Percentiles rank a stretch among this genome's conserved stretches.
Evolutionary conservation across 768 basidiomycete species (phyloP).

Genomic region (Hericium coralloides): DNA sequence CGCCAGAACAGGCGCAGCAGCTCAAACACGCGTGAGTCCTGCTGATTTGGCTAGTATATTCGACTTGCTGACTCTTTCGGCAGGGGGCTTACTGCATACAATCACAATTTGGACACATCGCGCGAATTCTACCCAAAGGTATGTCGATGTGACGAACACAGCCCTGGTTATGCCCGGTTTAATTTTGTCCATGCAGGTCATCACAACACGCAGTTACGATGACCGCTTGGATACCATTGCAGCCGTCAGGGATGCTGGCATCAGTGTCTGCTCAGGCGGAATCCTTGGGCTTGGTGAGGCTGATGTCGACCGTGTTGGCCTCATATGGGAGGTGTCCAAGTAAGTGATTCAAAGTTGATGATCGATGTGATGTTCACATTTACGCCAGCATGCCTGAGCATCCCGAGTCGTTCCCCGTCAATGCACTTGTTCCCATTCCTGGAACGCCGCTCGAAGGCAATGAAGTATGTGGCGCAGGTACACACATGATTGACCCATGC

Average conservation of each 20-base stretch:
- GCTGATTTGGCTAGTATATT: neutral
- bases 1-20: constrained; percentile 83
- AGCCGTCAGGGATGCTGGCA: constrained; percentile 89
- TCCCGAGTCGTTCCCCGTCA: constrained; percentile 98
- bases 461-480: constrained; percentile 42
- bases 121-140: constrained; percentile 94
- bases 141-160: constrained; percentile 11
- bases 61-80: neutral
- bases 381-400: constrained; percentile 77
- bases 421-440: constrained; percentile 91
- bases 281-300: constrained; percentile 92
- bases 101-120: constrained; percentile 98
- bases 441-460: constrained; percentile 92
- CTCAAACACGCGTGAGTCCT: constrained; percentile 81
- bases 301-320: constrained; percentile 81
- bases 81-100: constrained; percentile 93
- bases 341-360: constrained; percentile 30
- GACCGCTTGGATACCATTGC: constrained; percentile 85
- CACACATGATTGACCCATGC: neutral
- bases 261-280: constrained; percentile 95
- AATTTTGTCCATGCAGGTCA: constrained; percentile 49
- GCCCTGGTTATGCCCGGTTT: neutral
- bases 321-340: constrained; percentile 92
- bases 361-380: neutral
- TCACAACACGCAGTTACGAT: constrained; percentile 91